Base-by-base conservation (phyloP, 257 asterid genomes). In the Dorcoceras hygrometricum region DNA sequence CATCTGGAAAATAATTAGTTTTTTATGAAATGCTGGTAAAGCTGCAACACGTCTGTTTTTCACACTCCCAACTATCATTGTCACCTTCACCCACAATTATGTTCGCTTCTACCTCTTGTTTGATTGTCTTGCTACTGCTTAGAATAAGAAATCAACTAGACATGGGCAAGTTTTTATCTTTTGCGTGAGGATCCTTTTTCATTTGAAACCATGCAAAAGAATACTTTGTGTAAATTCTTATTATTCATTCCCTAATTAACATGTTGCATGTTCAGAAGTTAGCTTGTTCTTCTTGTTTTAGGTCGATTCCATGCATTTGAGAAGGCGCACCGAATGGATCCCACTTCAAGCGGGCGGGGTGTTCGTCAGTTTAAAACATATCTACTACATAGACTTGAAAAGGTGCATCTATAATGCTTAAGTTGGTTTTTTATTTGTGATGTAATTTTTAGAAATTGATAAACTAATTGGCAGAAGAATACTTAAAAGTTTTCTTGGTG, bases 251-350 rank as follows among this genome's bases (percentile, higher is more conserved):
- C 43, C 4, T 54, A 18, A 16, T 50, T 62, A 23, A 23, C 20
- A 29, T 60, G 50, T 65, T 31, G 27, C 20, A 29, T 60, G 50
- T 65, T 31, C 50, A 22, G 16, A 12, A 29, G 50, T 59, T 32
- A 28, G 69, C 55, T 39, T 16, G 12, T 60, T 57, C 8, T 27
- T 70, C 50, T n/a, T 14, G 11, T 25, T 66, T 56, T 69, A 94
- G 99, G 99, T 67, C 97, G 96, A 67, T 90, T 88, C 78, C 95
- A 88, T 81, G 99, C 99, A 51, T 88, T 94, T 56, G 98, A 94
- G 81, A 94, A 84, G 78, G 96, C 98, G 66, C 97, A 94, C 76
- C 75, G 85, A 77, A 82, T 85, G 96, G 98, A 94, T 72, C 85
- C 81, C 24, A 81, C 77, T 60, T 94, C 99, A 76, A 84, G 71